phyloP scores from a whole-genome alignment of 164 flowering plant genomes.

The Malania oleifera region DNA sequence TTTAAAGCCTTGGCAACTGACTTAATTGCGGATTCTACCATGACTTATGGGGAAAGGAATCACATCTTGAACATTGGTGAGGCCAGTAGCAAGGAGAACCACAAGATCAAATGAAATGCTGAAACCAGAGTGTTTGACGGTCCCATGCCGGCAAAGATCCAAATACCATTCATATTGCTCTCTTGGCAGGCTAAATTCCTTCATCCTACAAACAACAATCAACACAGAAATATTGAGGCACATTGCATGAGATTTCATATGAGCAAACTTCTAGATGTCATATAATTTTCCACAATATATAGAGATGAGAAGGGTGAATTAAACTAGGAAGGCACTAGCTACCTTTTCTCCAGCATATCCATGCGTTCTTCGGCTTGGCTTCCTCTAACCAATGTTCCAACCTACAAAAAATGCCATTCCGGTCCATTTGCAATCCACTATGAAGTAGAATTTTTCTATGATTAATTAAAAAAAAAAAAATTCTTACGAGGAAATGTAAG shows the following conservation, averaged over 20 bases:
- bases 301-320: no score
- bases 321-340: no score
- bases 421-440: neutral
- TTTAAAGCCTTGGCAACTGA: no score
- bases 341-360: slow-evolving; percentile 51
- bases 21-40: slow-evolving; percentile 39
- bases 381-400: slow-evolving; percentile 62
- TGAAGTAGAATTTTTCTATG: neutral
- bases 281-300: no score
- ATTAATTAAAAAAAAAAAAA: neutral
- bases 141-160: slow-evolving; percentile 78
- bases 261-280: neutral
- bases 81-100: slow-evolving; percentile 67
- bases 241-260: neutral
- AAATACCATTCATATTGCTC: slow-evolving; percentile 80
- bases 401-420: slow-evolving; percentile 30
- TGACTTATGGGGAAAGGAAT: slow-evolving; percentile 74
- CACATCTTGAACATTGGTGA: slow-evolving; percentile 57
- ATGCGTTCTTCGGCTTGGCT: slow-evolving; percentile 86
- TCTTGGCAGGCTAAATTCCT: slow-evolving; percentile 43
- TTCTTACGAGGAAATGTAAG: neutral
- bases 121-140: slow-evolving; percentile 70
- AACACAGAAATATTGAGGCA: neutral
- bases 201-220: slow-evolving; percentile 47
- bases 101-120: slow-evolving; percentile 60